Conservation (phyloP, 257 asterid genomes). For the Ballota nigra region DNA sequence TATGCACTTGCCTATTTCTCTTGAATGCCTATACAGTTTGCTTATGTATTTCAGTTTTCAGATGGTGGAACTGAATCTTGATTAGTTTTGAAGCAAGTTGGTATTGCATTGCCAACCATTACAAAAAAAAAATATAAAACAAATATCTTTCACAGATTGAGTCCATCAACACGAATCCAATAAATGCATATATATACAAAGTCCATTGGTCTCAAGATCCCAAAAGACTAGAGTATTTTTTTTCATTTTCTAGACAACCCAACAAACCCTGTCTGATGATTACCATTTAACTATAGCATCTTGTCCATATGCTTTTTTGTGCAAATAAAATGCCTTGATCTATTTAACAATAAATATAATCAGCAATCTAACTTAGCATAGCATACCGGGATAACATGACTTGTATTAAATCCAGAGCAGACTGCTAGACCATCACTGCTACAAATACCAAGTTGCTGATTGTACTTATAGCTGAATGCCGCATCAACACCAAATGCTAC, state of each 20-base stretch:
- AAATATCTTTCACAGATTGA: not conserved
- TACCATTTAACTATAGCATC: slow-evolving; percentile 13
- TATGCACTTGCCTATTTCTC: too few relatives aligned
- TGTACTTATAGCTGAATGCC: slow-evolving; percentile 90
- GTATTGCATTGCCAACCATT: too few relatives aligned
- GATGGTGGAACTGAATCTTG: too few relatives aligned
- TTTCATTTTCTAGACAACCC: not conserved
- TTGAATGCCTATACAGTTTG: too few relatives aligned
- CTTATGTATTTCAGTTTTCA: too few relatives aligned
- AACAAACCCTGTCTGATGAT: not conserved
- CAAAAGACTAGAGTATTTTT: not conserved
- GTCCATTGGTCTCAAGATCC: not conserved
- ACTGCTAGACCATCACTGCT: slow-evolving; percentile 75
- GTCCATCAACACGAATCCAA: not conserved
- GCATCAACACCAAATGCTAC: slow-evolving; percentile 96
- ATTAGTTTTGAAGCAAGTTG: too few relatives aligned
- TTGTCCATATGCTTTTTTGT: not conserved
- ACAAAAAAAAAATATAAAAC: too few relatives aligned
- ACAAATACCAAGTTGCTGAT: slow-evolving; percentile 75
- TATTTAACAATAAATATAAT: slow-evolving; percentile 1
- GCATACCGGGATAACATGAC: slow-evolving; percentile 95
- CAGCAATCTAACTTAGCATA: slow-evolving; percentile 19
- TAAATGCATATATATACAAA: not conserved
- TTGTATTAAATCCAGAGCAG: slow-evolving; percentile 87
- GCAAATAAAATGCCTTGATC: slow-evolving; percentile 8